Evolutionary conservation across 1,139 yeast species (phyloP).

Genomic region (Blastobotrys ciferrii): DNA sequence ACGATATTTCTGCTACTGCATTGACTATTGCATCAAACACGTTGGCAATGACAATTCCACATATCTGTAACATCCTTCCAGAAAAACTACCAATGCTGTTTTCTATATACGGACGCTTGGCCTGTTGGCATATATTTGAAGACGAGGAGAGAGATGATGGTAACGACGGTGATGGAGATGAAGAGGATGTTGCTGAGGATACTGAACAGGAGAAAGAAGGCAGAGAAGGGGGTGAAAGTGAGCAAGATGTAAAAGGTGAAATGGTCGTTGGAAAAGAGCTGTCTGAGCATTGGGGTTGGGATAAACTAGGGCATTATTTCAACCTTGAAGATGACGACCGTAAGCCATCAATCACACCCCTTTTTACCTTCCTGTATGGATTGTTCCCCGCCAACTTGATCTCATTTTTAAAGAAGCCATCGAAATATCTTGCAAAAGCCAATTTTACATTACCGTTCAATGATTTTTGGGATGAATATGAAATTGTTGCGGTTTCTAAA

Average conservation of each 20-base stretch:
- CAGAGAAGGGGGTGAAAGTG: slow-evolving; percentile 3
- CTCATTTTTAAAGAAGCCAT: slow-evolving; percentile 47
- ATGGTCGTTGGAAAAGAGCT: not conserved
- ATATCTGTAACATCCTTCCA: slow-evolving; percentile 42
- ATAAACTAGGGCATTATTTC: slow-evolving; percentile 26
- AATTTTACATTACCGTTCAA: slow-evolving; percentile 24
- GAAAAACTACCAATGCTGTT: slow-evolving; percentile 45
- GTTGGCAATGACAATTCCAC: slow-evolving; percentile 56
- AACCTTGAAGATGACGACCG: slow-evolving; percentile 24
- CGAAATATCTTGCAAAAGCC: slow-evolving; percentile 31
- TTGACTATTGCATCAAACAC: slow-evolving; percentile 46
- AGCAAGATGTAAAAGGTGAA: not conserved
- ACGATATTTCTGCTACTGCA: slow-evolving; percentile 47
- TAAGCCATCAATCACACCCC: slow-evolving; percentile 31
- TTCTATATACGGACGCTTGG: slow-evolving; percentile 47
- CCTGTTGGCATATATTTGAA: slow-evolving; percentile 38
- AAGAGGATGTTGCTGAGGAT: slow-evolving; percentile 7
- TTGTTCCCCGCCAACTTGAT: slow-evolving; percentile 56
- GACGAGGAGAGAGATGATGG: slow-evolving; percentile 18
- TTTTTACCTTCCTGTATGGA: slow-evolving; percentile 55
- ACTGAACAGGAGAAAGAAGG: slow-evolving; percentile 12
- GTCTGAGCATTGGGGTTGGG: slow-evolving; percentile 34
- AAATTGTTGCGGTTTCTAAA: slow-evolving; percentile 34
- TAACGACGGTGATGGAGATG: slow-evolving; percentile 10
- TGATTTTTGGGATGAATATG: slow-evolving; percentile 37